Percentiles rank a stretch among this genome's conserved stretches.
phyloP scores from a whole-genome alignment of 352 stramenopile species.

The Lagenidium sp. region DNA sequence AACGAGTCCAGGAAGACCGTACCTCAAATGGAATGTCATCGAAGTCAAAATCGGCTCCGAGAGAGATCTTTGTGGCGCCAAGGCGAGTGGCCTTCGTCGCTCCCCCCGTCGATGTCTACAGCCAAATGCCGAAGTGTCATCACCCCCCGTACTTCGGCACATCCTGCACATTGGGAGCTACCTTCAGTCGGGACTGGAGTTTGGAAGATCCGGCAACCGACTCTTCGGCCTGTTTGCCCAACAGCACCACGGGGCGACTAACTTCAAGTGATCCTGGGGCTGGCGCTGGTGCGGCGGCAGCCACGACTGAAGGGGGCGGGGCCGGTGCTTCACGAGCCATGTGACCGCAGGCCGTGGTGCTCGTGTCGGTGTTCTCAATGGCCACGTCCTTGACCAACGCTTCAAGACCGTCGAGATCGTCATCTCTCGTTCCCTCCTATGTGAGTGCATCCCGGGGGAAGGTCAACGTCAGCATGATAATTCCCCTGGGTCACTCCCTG shows the following conservation, averaged over 20 bases:
- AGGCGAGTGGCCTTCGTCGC: constrained; percentile 21
- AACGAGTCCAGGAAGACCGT: neutral
- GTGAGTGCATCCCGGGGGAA: neutral
- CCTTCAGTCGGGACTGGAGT: constrained; percentile 54
- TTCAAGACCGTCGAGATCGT: constrained; percentile 64
- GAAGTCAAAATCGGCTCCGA: constrained; percentile 77
- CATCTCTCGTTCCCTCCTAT: constrained; percentile 21
- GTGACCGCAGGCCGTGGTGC: constrained; percentile 26
- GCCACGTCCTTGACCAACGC: constrained; percentile 68
- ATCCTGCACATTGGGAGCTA: no score
- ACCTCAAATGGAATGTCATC: constrained; percentile 85
- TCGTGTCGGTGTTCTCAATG: constrained; percentile 34
- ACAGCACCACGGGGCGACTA: constrained; percentile 61
- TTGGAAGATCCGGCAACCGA: constrained; percentile 31
- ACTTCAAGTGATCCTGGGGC: constrained; percentile 34
- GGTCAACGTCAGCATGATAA: neutral
- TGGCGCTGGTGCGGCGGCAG: constrained; percentile 5
- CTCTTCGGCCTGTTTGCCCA: constrained; percentile 46
- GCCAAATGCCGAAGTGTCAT: no score
- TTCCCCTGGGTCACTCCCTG: neutral
- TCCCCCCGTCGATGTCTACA: constrained; percentile 47
- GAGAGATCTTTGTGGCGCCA: constrained; percentile 68
- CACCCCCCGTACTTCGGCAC: no score
- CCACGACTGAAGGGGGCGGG: neutral
- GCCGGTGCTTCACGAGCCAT: constrained; percentile 34